Evolutionary conservation across 306 rosid genomes (phyloP).

Genomic region (Gillenia trifoliata): DNA sequence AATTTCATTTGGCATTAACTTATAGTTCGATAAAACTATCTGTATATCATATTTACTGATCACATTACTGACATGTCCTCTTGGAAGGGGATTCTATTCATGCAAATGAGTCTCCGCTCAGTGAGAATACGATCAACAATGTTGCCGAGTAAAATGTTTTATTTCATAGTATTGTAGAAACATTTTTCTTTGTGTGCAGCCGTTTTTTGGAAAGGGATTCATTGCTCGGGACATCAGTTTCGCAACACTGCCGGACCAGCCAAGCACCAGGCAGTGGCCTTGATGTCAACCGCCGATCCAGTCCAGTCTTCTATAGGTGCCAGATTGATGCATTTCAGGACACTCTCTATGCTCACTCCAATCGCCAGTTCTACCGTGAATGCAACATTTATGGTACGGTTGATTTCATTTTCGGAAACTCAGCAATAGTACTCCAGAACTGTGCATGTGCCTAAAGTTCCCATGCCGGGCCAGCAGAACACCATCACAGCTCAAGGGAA

Average conservation of each 20-base stretch:
- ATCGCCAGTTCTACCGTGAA: slow-evolving; percentile 67
- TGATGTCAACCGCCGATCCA: slow-evolving; percentile 56
- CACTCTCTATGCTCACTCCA: slow-evolving; percentile 51
- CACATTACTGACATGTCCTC: not conserved
- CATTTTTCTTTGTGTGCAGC: slow-evolving; percentile 29
- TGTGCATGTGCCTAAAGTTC: slow-evolving; percentile 50
- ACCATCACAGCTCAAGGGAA: slow-evolving; percentile 83
- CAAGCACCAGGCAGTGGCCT: slow-evolving; percentile 82
- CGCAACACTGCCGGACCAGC: slow-evolving; percentile 59
- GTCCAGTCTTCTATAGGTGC: slow-evolving; percentile 60
- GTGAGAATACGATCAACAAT: not conserved
- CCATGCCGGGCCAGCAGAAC: slow-evolving; percentile 57
- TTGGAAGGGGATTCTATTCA: not conserved
- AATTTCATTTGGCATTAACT: not conserved
- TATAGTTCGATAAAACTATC: not conserved
- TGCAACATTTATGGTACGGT: slow-evolving; percentile 67
- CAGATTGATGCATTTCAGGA: slow-evolving; percentile 62
- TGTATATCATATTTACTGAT: not conserved
- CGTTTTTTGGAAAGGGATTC: slow-evolving; percentile 58
- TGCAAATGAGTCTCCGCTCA: not conserved
- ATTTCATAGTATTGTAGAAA: not conserved
- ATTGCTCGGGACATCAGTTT: slow-evolving; percentile 66
- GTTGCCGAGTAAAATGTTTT: not conserved
- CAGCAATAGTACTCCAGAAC: slow-evolving; percentile 58
- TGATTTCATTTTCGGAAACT: slow-evolving; percentile 77